phyloP scores from a whole-genome alignment of 306 rosid genomes.

The Vachellia collinsii region DNA sequence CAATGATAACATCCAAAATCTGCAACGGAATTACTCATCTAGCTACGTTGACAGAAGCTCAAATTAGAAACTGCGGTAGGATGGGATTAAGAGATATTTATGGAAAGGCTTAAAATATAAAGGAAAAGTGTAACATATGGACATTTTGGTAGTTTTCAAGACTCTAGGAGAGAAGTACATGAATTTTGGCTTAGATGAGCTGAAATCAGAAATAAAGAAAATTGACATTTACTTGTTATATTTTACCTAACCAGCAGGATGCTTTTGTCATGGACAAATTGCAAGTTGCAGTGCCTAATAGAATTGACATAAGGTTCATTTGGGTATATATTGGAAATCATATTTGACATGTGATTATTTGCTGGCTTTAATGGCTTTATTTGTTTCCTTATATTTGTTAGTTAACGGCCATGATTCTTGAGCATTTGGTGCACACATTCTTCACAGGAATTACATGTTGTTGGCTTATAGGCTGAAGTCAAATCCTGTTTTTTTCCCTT shows the following conservation, averaged over 20 bases:
- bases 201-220: neutral
- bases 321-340: neutral
- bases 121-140: neutral
- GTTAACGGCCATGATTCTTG: neutral
- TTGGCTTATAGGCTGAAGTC: neutral
- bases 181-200: neutral
- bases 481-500: neutral
- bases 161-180: neutral
- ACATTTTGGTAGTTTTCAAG: neutral
- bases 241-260: slow-evolving; percentile 30
- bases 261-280: slow-evolving; percentile 19
- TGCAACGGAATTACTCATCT: neutral
- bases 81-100: neutral
- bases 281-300: slow-evolving; percentile 15
- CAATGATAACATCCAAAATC: neutral
- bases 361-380: neutral
- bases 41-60: neutral
- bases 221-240: slow-evolving; percentile 3
- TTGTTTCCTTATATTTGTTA: neutral
- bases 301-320: slow-evolving; percentile 18
- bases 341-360: neutral
- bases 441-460: neutral
- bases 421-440: neutral
- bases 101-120: neutral
- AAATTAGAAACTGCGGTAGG: neutral